These are phyloP conservation scores for Ceratopteris richardii DNA, from an alignment of 75 land plant genomes.

Conservation along the genomic window DNA sequence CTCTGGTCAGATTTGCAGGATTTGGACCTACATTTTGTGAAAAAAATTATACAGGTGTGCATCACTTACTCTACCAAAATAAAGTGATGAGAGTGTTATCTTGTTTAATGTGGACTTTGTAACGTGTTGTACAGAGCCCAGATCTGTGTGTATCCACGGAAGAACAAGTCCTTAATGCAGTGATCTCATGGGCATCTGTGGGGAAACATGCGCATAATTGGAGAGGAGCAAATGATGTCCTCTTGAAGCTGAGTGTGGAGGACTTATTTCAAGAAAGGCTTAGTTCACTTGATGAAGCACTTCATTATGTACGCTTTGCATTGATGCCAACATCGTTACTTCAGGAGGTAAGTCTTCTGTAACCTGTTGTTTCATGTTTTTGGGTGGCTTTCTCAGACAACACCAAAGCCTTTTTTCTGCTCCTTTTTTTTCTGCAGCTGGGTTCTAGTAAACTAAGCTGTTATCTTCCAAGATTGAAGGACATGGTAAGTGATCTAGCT, in stretches of 20 bases:
- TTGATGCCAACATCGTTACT: constrained; percentile 51
- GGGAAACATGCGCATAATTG: constrained; percentile 49
- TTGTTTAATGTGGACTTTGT: too few relatives aligned
- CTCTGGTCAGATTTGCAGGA: constrained; percentile 51
- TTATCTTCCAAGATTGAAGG: constrained; percentile 26
- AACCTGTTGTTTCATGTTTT: too few relatives aligned
- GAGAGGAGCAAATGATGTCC: constrained; percentile 46
- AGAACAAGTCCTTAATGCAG: constrained; percentile 82
- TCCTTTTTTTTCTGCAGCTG: constrained; percentile 35
- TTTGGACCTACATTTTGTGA: constrained; percentile 55
- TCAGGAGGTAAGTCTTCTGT: constrained; percentile 60
- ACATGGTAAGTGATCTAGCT: constrained; percentile 66
- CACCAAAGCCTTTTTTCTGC: not conserved
- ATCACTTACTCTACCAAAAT: not conserved
- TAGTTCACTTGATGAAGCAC: constrained; percentile 25
- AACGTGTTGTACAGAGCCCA: constrained; percentile 58
- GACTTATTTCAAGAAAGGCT: constrained; percentile 48
- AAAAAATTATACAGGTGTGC: constrained; percentile 69
- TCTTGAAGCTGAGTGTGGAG: constrained; percentile 34
- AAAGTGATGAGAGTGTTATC: too few relatives aligned
- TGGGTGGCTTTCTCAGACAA: constrained; percentile 6
- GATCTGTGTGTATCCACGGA: constrained; percentile 83
- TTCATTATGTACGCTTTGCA: constrained; percentile 75
- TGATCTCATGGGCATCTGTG: constrained; percentile 64
- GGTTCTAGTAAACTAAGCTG: constrained; percentile 41